Evolutionary conservation across 768 basidiomycete genomes (phyloP).

Genomic region (Chalciporus sphaerocephalus): DNA sequence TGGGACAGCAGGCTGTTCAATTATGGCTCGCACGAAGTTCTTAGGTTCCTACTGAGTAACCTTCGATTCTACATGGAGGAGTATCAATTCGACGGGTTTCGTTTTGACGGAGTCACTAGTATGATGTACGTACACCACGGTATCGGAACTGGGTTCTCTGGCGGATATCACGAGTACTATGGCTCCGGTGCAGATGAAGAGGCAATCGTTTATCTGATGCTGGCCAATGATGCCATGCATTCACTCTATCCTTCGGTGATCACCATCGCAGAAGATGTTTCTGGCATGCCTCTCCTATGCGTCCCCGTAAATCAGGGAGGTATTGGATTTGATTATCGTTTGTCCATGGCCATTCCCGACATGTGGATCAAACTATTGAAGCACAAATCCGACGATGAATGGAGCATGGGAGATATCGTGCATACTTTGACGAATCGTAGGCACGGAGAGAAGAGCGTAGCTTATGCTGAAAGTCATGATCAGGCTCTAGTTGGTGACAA

Average conservation of each 20-base stretch:
- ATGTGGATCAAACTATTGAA: slow-evolving; percentile 99
- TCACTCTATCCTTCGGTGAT: slow-evolving; percentile 71
- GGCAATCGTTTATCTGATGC: slow-evolving; percentile 93
- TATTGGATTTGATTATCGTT: slow-evolving; percentile 94
- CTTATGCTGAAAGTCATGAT: slow-evolving; percentile 94
- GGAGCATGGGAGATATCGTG: slow-evolving; percentile 84
- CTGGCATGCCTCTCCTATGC: slow-evolving; percentile 96
- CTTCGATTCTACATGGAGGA: slow-evolving; percentile 93
- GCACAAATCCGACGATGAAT: slow-evolving; percentile 80
- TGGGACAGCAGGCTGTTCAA: slow-evolving; percentile 99
- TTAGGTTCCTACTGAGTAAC: slow-evolving; percentile 93
- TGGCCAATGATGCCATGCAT: slow-evolving; percentile 91
- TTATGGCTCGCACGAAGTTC: slow-evolving; percentile 90
- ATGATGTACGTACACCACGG: slow-evolving; percentile 99
- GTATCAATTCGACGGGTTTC: slow-evolving; percentile 94
- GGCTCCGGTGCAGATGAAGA: slow-evolving; percentile 81
- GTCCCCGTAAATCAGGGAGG: slow-evolving; percentile 76
- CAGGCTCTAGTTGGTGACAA: slow-evolving; percentile 99
- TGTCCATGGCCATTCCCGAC: slow-evolving; percentile 98
- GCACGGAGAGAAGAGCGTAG: slow-evolving; percentile 85
- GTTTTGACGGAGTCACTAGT: slow-evolving; percentile 98
- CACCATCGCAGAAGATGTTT: slow-evolving; percentile 98
- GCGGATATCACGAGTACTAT: slow-evolving; percentile 98
- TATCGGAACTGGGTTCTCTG: slow-evolving; percentile 95
- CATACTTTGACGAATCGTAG: slow-evolving; percentile 89